These are phyloP conservation scores for Macrocybe gigantea DNA, from an alignment of 768 basidiomycete genomes.

Conservation along the genomic window DNA sequence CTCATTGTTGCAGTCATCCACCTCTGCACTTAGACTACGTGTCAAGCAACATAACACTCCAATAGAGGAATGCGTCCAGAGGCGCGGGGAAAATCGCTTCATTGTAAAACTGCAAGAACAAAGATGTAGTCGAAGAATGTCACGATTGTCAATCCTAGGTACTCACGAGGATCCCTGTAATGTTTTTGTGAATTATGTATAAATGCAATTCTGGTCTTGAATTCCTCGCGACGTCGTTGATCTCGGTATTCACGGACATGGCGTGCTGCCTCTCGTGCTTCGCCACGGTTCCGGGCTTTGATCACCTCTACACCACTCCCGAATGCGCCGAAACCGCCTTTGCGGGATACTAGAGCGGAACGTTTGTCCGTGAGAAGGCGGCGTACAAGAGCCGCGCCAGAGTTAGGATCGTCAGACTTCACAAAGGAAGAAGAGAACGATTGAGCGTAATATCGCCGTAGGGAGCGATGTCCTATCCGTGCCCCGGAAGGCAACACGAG, in stretches of 20 bases:
- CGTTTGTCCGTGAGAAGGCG: conserved; percentile 77
- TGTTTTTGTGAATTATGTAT: conserved; percentile 87
- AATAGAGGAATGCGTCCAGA: no score
- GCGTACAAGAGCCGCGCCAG: conserved; percentile 72
- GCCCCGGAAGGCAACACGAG: conserved; percentile 91
- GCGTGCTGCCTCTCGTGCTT: conserved; percentile 87
- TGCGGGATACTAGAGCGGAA: conserved; percentile 76
- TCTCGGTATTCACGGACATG: conserved; percentile 84
- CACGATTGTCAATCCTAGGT: background rate
- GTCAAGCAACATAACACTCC: no score
- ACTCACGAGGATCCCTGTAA: conserved; percentile 69
- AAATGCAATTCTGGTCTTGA: conserved; percentile 79
- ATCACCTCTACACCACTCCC: conserved; percentile 79
- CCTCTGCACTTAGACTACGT: no score
- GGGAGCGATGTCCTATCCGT: conserved; percentile 86
- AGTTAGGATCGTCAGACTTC: conserved; percentile 56
- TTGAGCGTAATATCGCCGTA: conserved; percentile 84
- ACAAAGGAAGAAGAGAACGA: conserved; percentile 48
- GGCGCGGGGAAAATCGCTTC: background rate
- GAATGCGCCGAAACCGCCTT: conserved; percentile 83
- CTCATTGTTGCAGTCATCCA: no score
- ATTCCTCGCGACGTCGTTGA: conserved; percentile 69
- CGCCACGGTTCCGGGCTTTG: conserved; percentile 90
- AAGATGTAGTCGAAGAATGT: background rate
- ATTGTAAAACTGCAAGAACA: background rate